Conservation (phyloP, 2,329 filamentous ascomycete species). For the Sarocladiaceae sp. region DNA sequence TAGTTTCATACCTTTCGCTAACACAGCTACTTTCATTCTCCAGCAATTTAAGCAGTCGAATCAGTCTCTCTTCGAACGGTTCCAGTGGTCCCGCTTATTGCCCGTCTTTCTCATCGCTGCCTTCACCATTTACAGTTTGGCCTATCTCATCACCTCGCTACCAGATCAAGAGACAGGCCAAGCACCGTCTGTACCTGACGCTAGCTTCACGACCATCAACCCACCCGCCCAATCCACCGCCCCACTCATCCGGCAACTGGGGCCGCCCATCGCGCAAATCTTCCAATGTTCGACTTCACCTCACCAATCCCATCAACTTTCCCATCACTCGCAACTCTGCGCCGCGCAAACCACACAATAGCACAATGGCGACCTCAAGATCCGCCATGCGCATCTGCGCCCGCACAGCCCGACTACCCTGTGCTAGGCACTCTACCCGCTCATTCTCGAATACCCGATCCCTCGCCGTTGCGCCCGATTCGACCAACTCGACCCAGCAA, state of each 20-base stretch:
- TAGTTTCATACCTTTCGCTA: background rate
- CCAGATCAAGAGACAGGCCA: background rate
- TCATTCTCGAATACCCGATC: conserved; percentile 23
- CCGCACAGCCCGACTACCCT: conserved; percentile 15
- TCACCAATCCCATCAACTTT: background rate
- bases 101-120: too few species aligned
- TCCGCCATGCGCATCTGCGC: conserved; percentile 24
- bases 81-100: background rate
- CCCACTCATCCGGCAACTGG: background rate
- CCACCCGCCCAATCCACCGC: background rate
- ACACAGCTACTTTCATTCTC: background rate
- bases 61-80: background rate
- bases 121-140: too few species aligned
- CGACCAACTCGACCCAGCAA: conserved; percentile 43
- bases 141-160: background rate
- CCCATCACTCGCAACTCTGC: background rate
- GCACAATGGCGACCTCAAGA: background rate
- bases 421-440: conserved; percentile 13
- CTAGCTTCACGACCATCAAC: background rate
- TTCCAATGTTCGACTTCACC: background rate
- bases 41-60: background rate
- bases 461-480: conserved; percentile 19
- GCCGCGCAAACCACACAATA: background rate
- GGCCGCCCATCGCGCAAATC: conserved; percentile 1
- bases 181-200: background rate